Percentiles rank a stretch among this genome's conserved stretches.
These are phyloP conservation scores for Blastobotrys chiropterorum DNA, from an alignment of 805 yeast species.

Conservation along the genomic window DNA sequence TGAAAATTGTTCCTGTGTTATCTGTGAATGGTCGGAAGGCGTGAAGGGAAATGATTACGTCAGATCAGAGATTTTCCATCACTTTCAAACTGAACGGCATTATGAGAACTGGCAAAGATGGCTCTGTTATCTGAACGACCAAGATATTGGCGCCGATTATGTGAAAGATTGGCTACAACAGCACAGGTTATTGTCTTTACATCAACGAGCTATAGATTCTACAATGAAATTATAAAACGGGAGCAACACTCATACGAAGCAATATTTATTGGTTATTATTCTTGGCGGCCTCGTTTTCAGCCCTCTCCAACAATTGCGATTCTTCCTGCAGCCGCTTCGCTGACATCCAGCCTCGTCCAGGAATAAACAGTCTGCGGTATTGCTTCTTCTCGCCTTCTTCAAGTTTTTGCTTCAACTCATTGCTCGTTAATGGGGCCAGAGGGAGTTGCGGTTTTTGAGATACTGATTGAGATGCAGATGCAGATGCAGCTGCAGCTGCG, in stretches of 20 bases:
- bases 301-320: constrained; percentile 7
- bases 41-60: constrained; percentile 8
- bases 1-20: constrained; percentile 17
- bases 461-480: too few species aligned
- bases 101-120: constrained; percentile 22
- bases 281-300: constrained; percentile 1
- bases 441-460: not conserved
- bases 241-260: not conserved
- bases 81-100: constrained; percentile 22
- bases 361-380: constrained; percentile 23
- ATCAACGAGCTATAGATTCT: constrained; percentile 15
- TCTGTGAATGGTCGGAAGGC: constrained; percentile 28
- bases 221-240: not conserved
- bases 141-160: constrained; percentile 24
- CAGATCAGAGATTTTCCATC: constrained; percentile 17
- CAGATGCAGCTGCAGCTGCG: not conserved
- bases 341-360: constrained; percentile 25
- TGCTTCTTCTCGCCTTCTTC: constrained; percentile 21
- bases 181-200: constrained; percentile 19
- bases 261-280: not conserved
- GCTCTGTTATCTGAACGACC: constrained; percentile 24
- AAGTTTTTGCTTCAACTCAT: constrained; percentile 5
- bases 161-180: constrained; percentile 27
- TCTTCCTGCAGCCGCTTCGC: constrained; percentile 19
- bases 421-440: not conserved